Conservation (phyloP, 2,329 filamentous ascomycete genomes). For the Teratosphaeria zuluensis region DNA sequence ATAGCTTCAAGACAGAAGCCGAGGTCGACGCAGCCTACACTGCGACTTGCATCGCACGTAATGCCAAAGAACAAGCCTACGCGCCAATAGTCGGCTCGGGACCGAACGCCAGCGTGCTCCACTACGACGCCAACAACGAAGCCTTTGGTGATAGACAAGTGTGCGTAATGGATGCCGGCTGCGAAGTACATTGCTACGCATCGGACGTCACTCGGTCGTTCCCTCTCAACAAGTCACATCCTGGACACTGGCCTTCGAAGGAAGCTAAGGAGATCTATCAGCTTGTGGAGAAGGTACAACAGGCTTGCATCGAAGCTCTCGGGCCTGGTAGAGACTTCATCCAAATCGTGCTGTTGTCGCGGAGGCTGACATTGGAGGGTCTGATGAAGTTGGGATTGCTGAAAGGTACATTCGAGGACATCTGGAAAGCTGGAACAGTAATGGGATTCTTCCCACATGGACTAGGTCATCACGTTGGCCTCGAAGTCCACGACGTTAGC, state of each 20-base stretch:
- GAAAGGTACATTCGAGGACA: conserved; percentile 44
- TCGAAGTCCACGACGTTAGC: conserved; percentile 39
- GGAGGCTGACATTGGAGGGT: conserved; percentile 66
- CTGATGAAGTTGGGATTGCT: conserved; percentile 67
- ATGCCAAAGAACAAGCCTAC: conserved; percentile 73
- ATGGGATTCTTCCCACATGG: conserved; percentile 42
- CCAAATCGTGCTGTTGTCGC: conserved; percentile 48
- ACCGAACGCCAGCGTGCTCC: conserved; percentile 70
- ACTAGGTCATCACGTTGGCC: conserved; percentile 41
- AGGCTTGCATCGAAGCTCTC: conserved; percentile 61
- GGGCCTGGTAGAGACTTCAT: conserved; percentile 71
- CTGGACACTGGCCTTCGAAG: conserved; percentile 53
- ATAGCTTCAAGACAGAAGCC: conserved; percentile 61
- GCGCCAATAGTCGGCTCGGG: conserved; percentile 81
- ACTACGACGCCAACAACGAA: conserved; percentile 76
- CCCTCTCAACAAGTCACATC: conserved; percentile 47
- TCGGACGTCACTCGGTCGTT: conserved; percentile 85
- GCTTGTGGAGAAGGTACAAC: conserved; percentile 77
- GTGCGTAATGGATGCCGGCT: conserved; percentile 77
- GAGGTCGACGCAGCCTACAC: conserved; percentile 74
- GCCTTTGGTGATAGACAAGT: conserved; percentile 56
- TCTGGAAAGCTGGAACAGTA: conserved; percentile 33
- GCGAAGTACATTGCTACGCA: conserved; percentile 77
- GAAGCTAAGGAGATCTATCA: conserved; percentile 66
- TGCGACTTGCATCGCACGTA: conserved; percentile 59